Evolutionary conservation across 106 monocot species (phyloP), one percentile per base, ranked within the genome.

Genomic region (Posidonia australis): DNA sequence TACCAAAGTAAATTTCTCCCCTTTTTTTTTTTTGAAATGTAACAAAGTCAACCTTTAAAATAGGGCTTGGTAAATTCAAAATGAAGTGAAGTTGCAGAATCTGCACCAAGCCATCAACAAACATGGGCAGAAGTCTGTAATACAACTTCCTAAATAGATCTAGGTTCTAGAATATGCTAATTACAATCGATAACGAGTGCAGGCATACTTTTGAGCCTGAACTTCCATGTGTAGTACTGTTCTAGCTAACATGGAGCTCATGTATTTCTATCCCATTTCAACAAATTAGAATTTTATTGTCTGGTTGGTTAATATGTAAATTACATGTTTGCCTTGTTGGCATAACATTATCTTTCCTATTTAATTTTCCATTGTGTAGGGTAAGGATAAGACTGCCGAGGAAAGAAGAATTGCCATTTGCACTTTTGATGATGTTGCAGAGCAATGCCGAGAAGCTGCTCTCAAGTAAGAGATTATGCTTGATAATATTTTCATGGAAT

Each of bases 351-450:
- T 36, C 27, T 52, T 41, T 19, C 43, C 44, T 18, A 18, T 42
- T 36, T 63, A 5, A 20, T 65, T 60, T 13, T 61, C 26, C 19
- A 43, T 21, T 27, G 24, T 71, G 27, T 64, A 94, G 94, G 94
- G 86, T 10, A 94, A 90, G 65, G 94, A 90, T 72, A 94, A 90
- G 67, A 89, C 86, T 21, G 76, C 83, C 16, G 94, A 86, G 31
- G 94, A 94, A 71, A 89, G 86, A 76, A 83, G 94, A 71, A 86
- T 90, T 63, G 94, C 94, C n/a, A 96, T 96, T 72, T 87, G 90
- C 58, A 96, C 90, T 57, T 96, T 96, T 80, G 86, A 96, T 77
- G 94, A 89, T 82, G 80, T 94, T 65, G 94, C 86, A 44, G 94
- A 94, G 67, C 89, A 94, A 78, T 94, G 94, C 66, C 77, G 78